phyloP scores from a whole-genome alignment of 2,329 filamentous ascomycete species.

The Myriosclerotinia scirpicola region DNA sequence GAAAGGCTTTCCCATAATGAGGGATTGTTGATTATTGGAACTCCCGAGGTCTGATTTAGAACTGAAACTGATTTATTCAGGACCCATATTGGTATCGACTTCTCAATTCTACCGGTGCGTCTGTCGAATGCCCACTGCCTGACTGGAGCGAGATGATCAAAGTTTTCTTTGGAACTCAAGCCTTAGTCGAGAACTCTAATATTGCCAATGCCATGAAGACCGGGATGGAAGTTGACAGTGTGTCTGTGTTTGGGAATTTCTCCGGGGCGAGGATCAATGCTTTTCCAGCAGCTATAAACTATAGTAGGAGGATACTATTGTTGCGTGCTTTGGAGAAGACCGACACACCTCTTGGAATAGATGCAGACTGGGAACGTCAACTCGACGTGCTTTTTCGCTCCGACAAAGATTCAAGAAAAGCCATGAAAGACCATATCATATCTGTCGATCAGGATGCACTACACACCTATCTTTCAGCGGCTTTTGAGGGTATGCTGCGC shows the following conservation, averaged over 20 bases:
- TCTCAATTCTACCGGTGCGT: constrained; percentile 53
- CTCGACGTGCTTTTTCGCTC: constrained; percentile 72
- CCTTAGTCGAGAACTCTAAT: constrained; percentile 38
- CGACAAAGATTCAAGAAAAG: constrained; percentile 62
- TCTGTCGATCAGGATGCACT: constrained; percentile 45
- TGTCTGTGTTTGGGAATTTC: constrained; percentile 44
- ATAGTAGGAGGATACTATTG: constrained; percentile 62
- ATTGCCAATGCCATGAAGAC: constrained; percentile 39
- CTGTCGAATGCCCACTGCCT: constrained; percentile 46
- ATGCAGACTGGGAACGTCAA: constrained; percentile 82
- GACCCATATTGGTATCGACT: constrained; percentile 68
- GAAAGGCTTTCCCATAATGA: no score
- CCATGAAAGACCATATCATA: constrained; percentile 56
- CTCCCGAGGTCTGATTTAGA: background rate
- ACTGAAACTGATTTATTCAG: constrained; percentile 28
- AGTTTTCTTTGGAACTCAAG: constrained; percentile 49
- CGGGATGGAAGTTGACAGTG: constrained; percentile 46
- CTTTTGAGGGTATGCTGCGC: constrained; percentile 57
- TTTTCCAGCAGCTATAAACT: constrained; percentile 68
- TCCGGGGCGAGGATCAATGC: constrained; percentile 51
- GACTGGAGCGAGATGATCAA: constrained; percentile 53
- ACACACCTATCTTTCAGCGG: constrained; percentile 51
- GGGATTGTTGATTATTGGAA: background rate
- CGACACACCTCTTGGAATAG: constrained; percentile 47
- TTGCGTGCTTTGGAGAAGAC: constrained; percentile 49